Percentiles rank a stretch among this genome's conserved stretches.
These are phyloP conservation scores for Evansstolkia leycettana DNA, from an alignment of 495 filamentous ascomycete genomes.

Conservation along the genomic window DNA sequence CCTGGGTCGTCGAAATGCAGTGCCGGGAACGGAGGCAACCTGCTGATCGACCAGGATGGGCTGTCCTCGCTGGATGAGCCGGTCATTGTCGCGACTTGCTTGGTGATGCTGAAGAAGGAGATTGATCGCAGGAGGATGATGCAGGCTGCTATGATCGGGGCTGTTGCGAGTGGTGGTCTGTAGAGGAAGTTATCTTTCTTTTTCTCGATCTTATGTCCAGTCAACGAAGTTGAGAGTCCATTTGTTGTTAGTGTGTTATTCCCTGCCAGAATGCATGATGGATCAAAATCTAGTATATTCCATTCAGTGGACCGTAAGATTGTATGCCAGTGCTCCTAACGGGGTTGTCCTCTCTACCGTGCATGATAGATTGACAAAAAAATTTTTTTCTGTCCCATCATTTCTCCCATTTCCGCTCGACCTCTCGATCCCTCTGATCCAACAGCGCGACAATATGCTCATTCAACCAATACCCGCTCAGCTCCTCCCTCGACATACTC, in stretches of 20 bases:
- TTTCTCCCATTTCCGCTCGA: background rate
- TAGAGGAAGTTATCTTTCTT: too few relatives aligned
- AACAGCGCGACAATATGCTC: constrained; percentile 20
- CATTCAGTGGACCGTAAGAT: too few relatives aligned
- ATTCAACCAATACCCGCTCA: constrained; percentile 29
- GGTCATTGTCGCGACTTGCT: constrained; percentile 37
- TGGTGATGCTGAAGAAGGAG: constrained; percentile 48
- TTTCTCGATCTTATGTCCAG: too few relatives aligned
- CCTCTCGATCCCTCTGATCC: constrained; percentile 8
- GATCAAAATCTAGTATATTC: too few relatives aligned
- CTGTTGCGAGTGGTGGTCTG: constrained; percentile 7
- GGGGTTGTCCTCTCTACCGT: too few relatives aligned
- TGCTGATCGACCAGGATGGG: constrained; percentile 27
- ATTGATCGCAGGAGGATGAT: constrained; percentile 38
- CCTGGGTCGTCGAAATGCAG: constrained; percentile 22
- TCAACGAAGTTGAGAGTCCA: too few relatives aligned
- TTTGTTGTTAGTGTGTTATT: too few relatives aligned
- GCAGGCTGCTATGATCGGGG: constrained; percentile 29
- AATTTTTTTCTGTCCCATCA: too few relatives aligned
- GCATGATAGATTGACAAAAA: too few relatives aligned
- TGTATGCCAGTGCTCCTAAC: too few relatives aligned
- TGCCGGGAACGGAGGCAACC: constrained; percentile 41
- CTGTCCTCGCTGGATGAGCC: constrained; percentile 27
- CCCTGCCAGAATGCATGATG: too few relatives aligned
- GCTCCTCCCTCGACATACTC: constrained; percentile 12